Evolutionary conservation across 495 filamentous ascomycete species (phyloP), one percentile per base, ranked within the genome.

Genomic region (Amorphotheca resinae): DNA sequence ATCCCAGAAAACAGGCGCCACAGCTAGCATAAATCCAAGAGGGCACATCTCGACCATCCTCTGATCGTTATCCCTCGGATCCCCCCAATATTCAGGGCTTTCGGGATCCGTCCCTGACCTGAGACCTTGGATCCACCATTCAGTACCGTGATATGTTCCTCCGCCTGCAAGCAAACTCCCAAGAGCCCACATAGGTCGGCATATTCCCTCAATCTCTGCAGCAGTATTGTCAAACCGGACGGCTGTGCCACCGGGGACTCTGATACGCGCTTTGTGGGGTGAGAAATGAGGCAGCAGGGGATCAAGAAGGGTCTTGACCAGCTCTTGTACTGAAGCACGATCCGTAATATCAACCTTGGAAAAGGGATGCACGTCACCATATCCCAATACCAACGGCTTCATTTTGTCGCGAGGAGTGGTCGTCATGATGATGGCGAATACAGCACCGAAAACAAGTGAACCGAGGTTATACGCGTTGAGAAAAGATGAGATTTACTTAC

Each of bases 21-120:
- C 48, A 32, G 52, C 52, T 9, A 61, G 42, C 5, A 48, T 49
- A 49, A 52, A 63, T 8, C 73, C 73, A 43, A 87, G 67, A 9
- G 82, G 81, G 52, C 80, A 85, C 72, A 85, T 84, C 57, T 86
- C 83, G 15, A 86, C 82, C 80, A 86, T 87, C n/a, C 82, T 65
- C 65, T 87, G 81, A 49, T 87, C 82, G 42, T 76, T 70, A 54
- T 84, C 80, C 48, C 76, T 66, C 41, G 80, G 76, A 28, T 72
- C 71, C 4, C 81, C 81, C 80, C 82, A 88, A 52, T 75, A 87
- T 61, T 86, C 81, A 0, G 69, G 62, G 47, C 65, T 66, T 30
- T 69, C 62, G 1, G 79, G 78, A 44, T 87, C 74, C 0, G 79
- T 84, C 0, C 81, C 82, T 15, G 73, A 68, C 31, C 69, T 72